Percentiles rank a stretch among this genome's conserved stretches.
phyloP scores from a whole-genome alignment of 1,284 basidiomycete genomes.

The Coniferiporia weirii region DNA sequence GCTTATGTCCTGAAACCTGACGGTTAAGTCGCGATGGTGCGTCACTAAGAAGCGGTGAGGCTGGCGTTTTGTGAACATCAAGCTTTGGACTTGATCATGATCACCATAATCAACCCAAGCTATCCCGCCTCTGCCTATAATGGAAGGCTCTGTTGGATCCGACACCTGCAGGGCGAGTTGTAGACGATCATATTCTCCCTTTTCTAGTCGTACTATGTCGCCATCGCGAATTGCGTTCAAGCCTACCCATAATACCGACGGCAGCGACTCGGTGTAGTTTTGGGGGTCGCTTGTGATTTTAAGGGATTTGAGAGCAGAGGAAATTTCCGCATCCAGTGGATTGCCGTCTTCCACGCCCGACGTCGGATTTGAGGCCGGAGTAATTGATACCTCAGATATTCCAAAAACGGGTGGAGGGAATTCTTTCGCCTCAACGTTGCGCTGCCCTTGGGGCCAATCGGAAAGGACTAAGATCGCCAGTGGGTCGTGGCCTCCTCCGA shows the following conservation, averaged over 20 bases:
- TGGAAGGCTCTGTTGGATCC: neutral
- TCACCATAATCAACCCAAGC: constrained; percentile 45
- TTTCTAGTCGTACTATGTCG: constrained; percentile 39
- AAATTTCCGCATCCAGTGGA: constrained; percentile 36
- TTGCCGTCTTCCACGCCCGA: constrained; percentile 20
- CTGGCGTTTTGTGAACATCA: constrained; percentile 33
- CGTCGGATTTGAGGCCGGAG: constrained; percentile 17
- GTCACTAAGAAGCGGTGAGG: constrained; percentile 66
- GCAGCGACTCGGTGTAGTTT: constrained; percentile 29
- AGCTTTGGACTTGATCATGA: constrained; percentile 35
- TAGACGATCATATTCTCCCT: constrained; percentile 38
- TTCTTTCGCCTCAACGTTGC: constrained; percentile 45
- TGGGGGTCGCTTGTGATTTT: constrained; percentile 36
- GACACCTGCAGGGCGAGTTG: neutral
- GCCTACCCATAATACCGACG: constrained; percentile 37
- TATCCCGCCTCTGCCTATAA: constrained; percentile 38
- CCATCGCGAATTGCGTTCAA: constrained; percentile 37
- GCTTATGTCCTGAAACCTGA: constrained; percentile 67
- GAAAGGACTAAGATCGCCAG: constrained; percentile 53
- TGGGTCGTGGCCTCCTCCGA: constrained; percentile 66
- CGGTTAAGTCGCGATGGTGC: constrained; percentile 55
- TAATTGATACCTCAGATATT: constrained; percentile 9
- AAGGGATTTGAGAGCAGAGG: constrained; percentile 39
- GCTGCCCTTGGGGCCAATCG: constrained; percentile 35
- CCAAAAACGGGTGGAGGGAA: constrained; percentile 53